A percentile compares a stretch with the other conserved stretches of the same genome.
phyloP scores from a whole-genome alignment of 176 grass and related monocot species.

The maize (Zea mays) region Zm-B73-REFERENCE-NAM-5.0 NC_050096.1:271332001-271332500 shows the following conservation, averaged over 20 bases:
- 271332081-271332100: too few relatives aligned
- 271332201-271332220: background rate
- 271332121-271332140: background rate
- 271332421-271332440: conserved; percentile 25
- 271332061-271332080: too few relatives aligned
- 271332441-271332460: conserved; percentile 7
- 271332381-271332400: conserved; percentile 83
- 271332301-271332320: conserved; percentile 87
- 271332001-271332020: too few relatives aligned
- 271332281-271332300: conserved; percentile 48
- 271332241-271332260: background rate
- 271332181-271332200: conserved; percentile 10
- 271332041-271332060: too few relatives aligned
- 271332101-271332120: background rate
- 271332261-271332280: background rate
- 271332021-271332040: too few relatives aligned
- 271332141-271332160: background rate
- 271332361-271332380: conserved; percentile 69
- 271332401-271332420: conserved; percentile 62
- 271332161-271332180: background rate
- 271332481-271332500: background rate
- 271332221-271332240: background rate
- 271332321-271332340: conserved; percentile 96
- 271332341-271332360: conserved; percentile 78
- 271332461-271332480: background rate